A percentile compares a stretch with the other conserved stretches of the same genome.
Evolutionary conservation across 192 early-diverging fungal species (phyloP).

Genomic region (Podila minutissima): DNA sequence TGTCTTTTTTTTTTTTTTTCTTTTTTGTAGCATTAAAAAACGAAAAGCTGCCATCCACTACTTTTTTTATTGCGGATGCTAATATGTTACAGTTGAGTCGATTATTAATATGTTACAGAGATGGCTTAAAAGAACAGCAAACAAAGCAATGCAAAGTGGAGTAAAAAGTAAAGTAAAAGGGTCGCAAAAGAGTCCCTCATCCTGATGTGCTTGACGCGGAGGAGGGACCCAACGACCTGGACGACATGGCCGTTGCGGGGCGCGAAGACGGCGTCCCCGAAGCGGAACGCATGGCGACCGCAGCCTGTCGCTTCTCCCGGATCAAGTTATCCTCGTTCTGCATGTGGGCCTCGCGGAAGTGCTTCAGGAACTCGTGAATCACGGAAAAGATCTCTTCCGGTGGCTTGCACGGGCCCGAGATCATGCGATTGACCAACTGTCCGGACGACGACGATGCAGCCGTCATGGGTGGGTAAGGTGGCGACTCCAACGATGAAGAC

Average conservation of each 20-base stretch:
- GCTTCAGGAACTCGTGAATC: conserved; percentile 36
- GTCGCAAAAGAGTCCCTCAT: too few species aligned
- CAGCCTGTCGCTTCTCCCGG: conserved; percentile 33
- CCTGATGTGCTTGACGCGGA: too few species aligned
- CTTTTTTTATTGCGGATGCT: too few species aligned
- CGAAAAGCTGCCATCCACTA: background rate
- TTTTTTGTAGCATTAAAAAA: background rate
- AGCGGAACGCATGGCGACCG: conserved; percentile 3
- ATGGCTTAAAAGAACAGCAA: too few species aligned
- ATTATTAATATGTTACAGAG: too few species aligned
- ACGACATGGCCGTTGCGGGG: too few species aligned
- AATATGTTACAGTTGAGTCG: too few species aligned
- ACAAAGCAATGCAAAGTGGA: too few species aligned
- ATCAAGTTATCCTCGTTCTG: conserved; percentile 41
- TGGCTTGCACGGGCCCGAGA: conserved; percentile 28
- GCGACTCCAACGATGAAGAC: background rate
- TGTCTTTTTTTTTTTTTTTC: too few species aligned
- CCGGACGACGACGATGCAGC: background rate
- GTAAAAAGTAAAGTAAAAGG: too few species aligned
- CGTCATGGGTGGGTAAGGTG: background rate
- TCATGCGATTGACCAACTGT: conserved; percentile 22
- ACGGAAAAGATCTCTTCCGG: conserved; percentile 49
- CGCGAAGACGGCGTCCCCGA: too few species aligned
- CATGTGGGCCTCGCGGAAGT: conserved; percentile 42
- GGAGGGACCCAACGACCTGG: too few species aligned